Base-by-base conservation (phyloP, 805 yeast species). In the Kazachstania africana region DNA sequence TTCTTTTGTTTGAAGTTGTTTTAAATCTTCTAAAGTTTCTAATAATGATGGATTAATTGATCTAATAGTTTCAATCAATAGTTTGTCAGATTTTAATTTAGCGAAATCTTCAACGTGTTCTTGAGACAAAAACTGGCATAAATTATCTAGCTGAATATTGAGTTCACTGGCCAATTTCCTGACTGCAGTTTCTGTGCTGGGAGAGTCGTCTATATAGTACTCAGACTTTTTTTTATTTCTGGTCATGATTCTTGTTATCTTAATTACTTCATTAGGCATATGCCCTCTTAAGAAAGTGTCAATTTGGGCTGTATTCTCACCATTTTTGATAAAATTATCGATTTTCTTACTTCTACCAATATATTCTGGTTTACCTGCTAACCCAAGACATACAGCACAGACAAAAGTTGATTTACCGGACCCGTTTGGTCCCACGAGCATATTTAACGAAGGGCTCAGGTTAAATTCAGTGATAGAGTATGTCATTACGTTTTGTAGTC, bases 351-450 rank as follows among this genome's bases (percentile, higher is more conserved):
- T 78, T 62, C 69, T 80, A 4, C 91, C 93, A 36, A 87, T 68
- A 26, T 74, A 60, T 24, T 72, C 81, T 15, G 81, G 68, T 46
- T 70, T 73, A 1, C 96, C 97, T 1, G 78, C 88, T 12, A 91
- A 59, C 0, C 95, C 94, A 21, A 91, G 62, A 49, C 94, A 88
- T 1, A 88, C 72, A 0, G 95, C 97, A 37, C 95, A 82, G 4
- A 91, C 87, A 45, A 91, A 72, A 0, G 97, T 84, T 24, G 91
- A 77, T 48, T 91, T 91, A 5, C 98, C 98, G 0, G 94, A 72
- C 22, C 99, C 99, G 52, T 91, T 91, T 9, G 96, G 96, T 0
- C 96, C 98, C 32, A 91, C 78, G 36, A 91, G 80, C 77, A 91
- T 73, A 50, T 91, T 91, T 49, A 91, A 63, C 2, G 77, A 65